Percentiles rank a stretch among this genome's conserved stretches.
Conservation (phyloP, 1,139 yeast genomes). For the Debaryomyces coudertii region DNA sequence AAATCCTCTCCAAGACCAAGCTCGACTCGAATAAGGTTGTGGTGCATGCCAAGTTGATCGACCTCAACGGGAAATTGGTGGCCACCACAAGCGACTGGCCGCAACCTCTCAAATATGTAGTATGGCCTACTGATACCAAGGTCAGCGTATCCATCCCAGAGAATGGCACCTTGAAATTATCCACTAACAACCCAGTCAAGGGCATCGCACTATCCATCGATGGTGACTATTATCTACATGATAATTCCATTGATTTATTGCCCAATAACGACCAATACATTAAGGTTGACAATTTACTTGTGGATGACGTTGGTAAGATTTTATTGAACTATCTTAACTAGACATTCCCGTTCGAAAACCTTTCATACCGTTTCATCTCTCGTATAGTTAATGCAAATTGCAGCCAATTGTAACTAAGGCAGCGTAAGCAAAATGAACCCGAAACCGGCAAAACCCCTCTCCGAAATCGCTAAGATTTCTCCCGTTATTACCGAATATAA, state of each 20-base stretch:
- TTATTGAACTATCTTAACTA: neutral
- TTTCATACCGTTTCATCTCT: neutral
- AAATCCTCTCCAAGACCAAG: slow-evolving; percentile 22
- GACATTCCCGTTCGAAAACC: neutral
- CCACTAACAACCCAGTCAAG: slow-evolving; percentile 43
- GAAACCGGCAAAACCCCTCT: neutral
- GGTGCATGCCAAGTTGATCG: slow-evolving; percentile 5
- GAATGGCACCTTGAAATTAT: slow-evolving; percentile 21
- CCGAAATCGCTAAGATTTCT: neutral
- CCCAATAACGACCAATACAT: slow-evolving; percentile 31
- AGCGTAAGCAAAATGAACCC: slow-evolving; percentile 3
- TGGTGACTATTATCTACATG: slow-evolving; percentile 27
- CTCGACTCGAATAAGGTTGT: slow-evolving; percentile 15
- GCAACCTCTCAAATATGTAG: slow-evolving; percentile 51
- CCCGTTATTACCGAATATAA: neutral
- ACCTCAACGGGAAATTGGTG: slow-evolving; percentile 21
- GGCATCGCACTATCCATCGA: slow-evolving; percentile 37
- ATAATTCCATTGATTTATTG: slow-evolving; percentile 49
- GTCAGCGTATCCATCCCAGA: slow-evolving; percentile 18
- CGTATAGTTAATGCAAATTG: slow-evolving; percentile 1
- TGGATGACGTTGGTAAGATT: neutral
- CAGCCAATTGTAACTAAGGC: slow-evolving; percentile 2
- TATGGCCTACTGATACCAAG: slow-evolving; percentile 25
- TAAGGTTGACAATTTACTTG: neutral
- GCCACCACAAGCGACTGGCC: slow-evolving; percentile 54